Percentiles rank a stretch among this genome's conserved stretches.
phyloP scores from a whole-genome alignment of 2,329 filamentous ascomycete species.

The Fusarium buxicola region DNA sequence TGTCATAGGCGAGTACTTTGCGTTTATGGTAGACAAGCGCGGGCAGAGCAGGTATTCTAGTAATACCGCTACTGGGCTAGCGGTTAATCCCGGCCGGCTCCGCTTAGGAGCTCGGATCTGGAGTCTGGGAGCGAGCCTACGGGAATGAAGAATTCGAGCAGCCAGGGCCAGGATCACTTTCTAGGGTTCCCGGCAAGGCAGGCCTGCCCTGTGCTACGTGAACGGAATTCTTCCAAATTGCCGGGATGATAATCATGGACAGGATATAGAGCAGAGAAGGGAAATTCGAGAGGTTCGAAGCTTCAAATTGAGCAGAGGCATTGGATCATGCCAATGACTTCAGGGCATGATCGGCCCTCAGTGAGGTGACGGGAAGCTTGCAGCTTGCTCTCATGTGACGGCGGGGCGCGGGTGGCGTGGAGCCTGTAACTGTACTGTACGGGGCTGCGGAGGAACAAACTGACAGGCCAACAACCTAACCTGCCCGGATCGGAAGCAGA shows the following conservation, averaged over 20 bases:
- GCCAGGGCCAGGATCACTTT: conserved; percentile 24
- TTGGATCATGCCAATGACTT: no score
- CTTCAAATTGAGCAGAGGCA: background rate
- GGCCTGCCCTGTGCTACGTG: conserved; percentile 8
- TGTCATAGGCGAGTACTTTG: conserved; percentile 32
- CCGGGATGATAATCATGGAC: no score
- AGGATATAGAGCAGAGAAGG: background rate
- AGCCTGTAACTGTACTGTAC: background rate
- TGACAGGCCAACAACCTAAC: conserved; percentile 1
- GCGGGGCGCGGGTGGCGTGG: conserved; percentile 2
- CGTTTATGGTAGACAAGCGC: fast-evolving
- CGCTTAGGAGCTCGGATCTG: conserved; percentile 37
- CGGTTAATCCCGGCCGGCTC: conserved; percentile 44
- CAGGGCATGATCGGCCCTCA: no score
- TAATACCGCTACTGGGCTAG: conserved; percentile 25
- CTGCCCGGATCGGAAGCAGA: conserved; percentile 3
- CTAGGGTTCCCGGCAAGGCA: conserved; percentile 13
- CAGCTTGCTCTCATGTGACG: conserved; percentile 4
- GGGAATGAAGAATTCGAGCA: conserved; percentile 25
- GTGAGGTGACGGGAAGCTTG: no score
- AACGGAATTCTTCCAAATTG: background rate
- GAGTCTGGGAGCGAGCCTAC: conserved; percentile 30
- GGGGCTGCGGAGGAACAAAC: conserved; percentile 7
- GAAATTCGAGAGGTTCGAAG: background rate
- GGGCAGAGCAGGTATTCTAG: conserved; percentile 13